Evolutionary conservation across 2,329 filamentous ascomycete genomes (phyloP).

Genomic region (Monilinia laxa): DNA sequence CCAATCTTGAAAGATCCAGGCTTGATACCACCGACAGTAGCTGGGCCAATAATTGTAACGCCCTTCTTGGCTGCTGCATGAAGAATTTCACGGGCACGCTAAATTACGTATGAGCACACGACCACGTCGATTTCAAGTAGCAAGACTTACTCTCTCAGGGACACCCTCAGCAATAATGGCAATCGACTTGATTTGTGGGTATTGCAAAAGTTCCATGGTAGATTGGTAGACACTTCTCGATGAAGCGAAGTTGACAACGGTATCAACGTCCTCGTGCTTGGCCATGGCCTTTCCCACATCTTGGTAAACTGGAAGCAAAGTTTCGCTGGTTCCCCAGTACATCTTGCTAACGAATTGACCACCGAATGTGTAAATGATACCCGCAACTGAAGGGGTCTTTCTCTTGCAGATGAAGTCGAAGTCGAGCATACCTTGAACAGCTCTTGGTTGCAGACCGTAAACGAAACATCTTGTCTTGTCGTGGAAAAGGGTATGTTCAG

Average conservation of each 20-base stretch:
- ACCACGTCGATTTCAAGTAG: not conserved
- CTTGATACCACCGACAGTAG: constrained; percentile 99
- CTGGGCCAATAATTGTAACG: constrained; percentile 96
- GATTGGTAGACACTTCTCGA: constrained; percentile 98
- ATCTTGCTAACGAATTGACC: constrained; percentile 99
- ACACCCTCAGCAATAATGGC: constrained; percentile 99
- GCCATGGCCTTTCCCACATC: constrained; percentile 85
- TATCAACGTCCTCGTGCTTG: constrained; percentile 97
- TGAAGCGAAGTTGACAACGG: constrained; percentile 98
- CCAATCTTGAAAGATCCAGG: constrained; percentile 99
- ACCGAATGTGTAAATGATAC: constrained; percentile 99
- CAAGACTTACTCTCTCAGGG: constrained; percentile 78
- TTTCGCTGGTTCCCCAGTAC: constrained; percentile 99
- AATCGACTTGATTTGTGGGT: constrained; percentile 95
- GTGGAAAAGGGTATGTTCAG: constrained; percentile 92
- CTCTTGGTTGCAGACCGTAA: constrained; percentile 96
- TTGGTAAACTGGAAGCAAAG: constrained; percentile 97
- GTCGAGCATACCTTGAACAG: constrained; percentile 91
- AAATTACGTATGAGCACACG: constrained; percentile 37
- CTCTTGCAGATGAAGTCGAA: constrained; percentile 99
- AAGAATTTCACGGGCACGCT: constrained; percentile 97
- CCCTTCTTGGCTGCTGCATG: constrained; percentile 98
- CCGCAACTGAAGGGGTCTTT: constrained; percentile 89
- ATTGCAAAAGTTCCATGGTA: constrained; percentile 97
- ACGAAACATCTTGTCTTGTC: constrained; percentile 99